Evolutionary conservation across 306 rosid species (phyloP).

Genomic region (Fragaria ananassa): DNA sequence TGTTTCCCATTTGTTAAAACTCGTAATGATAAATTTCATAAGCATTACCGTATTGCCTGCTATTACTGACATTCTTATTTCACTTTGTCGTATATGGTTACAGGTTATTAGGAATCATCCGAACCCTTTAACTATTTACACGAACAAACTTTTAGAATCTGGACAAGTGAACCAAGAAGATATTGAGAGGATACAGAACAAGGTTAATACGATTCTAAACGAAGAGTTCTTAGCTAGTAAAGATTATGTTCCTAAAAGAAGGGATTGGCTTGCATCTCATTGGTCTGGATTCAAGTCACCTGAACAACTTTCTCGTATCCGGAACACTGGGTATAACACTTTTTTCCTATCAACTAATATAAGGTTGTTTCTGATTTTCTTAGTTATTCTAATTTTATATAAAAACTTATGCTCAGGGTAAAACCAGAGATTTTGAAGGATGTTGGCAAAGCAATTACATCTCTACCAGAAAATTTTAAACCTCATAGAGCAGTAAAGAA

Average conservation of each 20-base stretch:
- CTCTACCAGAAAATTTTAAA: slow-evolving; percentile 69
- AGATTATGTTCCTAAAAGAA: slow-evolving; percentile 77
- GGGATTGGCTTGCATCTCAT: slow-evolving; percentile 97
- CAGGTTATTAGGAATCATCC: slow-evolving; percentile 82
- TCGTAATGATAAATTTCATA: background rate
- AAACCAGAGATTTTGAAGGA: slow-evolving; percentile 87
- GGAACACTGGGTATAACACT: slow-evolving; percentile 77
- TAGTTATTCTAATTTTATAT: background rate
- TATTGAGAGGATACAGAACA: slow-evolving; percentile 57
- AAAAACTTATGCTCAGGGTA: slow-evolving; percentile 47
- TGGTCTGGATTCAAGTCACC: slow-evolving; percentile 97
- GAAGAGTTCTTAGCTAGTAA: slow-evolving; percentile 89
- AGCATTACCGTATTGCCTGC: background rate
- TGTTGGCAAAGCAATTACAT: slow-evolving; percentile 86
- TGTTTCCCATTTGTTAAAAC: slow-evolving; percentile 1
- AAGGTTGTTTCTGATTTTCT: background rate
- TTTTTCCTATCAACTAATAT: slow-evolving; percentile 25
- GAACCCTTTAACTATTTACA: slow-evolving; percentile 74
- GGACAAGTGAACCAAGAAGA: slow-evolving; percentile 70
- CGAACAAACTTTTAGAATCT: slow-evolving; percentile 68
- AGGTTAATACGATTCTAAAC: slow-evolving; percentile 69
- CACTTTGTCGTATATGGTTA: slow-evolving; percentile 4
- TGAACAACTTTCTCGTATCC: slow-evolving; percentile 84
- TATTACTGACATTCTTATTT: slow-evolving; percentile 22
- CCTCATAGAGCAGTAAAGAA: slow-evolving; percentile 88